These are phyloP conservation scores for Pseudocercospora musae DNA, from an alignment of 2,329 filamentous ascomycete genomes.

Conservation along the genomic window DNA sequence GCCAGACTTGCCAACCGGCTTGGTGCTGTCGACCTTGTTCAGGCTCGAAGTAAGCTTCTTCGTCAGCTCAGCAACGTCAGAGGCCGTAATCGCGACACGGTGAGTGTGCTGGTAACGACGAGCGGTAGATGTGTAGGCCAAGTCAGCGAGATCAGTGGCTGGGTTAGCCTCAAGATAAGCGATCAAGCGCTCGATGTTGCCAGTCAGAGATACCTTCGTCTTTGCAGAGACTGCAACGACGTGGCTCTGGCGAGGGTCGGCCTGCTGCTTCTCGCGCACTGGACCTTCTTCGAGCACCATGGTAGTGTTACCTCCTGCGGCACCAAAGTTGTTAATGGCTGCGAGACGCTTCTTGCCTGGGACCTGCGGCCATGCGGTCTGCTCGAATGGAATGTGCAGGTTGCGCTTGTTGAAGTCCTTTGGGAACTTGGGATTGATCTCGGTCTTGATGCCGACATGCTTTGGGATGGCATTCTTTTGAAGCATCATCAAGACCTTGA, in stretches of 20 bases:
- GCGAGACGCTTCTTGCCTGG: conserved; percentile 37
- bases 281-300: conserved; percentile 63
- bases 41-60: conserved; percentile 17
- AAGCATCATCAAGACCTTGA: conserved; percentile 39
- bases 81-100: conserved; percentile 35
- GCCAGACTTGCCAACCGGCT: conserved; percentile 17
- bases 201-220: conserved; percentile 44
- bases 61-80: conserved; percentile 32
- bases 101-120: conserved; percentile 45
- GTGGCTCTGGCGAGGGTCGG: conserved; percentile 56
- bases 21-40: conserved; percentile 13
- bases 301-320: conserved; percentile 69
- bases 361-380: conserved; percentile 39
- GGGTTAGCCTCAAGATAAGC: conserved; percentile 55
- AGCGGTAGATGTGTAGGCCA: conserved; percentile 68
- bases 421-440: conserved; percentile 60
- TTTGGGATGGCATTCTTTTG: conserved; percentile 34
- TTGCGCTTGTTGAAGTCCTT: conserved; percentile 56
- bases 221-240: conserved; percentile 60
- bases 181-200: conserved; percentile 57
- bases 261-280: conserved; percentile 26
- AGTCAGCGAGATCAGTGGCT: conserved; percentile 47
- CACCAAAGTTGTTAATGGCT: conserved; percentile 66
- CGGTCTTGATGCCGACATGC: conserved; percentile 40
- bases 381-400: conserved; percentile 54